A percentile compares a stretch with the other conserved stretches of the same genome.
Evolutionary conservation across 2,329 filamentous ascomycete species (phyloP).

Genomic region (Paecilomyces fulvus): DNA sequence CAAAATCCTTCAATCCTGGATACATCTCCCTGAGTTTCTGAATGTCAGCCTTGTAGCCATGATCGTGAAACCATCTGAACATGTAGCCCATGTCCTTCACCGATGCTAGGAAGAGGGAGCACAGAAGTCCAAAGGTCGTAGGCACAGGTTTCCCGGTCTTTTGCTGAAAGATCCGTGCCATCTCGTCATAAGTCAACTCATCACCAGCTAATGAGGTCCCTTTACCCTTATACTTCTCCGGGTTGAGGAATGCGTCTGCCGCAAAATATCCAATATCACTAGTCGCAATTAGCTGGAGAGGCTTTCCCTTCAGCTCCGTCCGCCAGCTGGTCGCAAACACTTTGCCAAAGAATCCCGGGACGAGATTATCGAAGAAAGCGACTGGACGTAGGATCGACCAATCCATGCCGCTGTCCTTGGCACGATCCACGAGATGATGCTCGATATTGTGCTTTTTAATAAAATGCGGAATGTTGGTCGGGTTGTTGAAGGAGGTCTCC

Average conservation of each 20-base stretch:
- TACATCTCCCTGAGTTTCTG: slow-evolving; percentile 33
- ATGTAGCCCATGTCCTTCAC: slow-evolving; percentile 39
- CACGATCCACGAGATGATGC: slow-evolving; percentile 46
- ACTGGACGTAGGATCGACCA: slow-evolving; percentile 57
- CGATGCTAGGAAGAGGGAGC: slow-evolving; percentile 30
- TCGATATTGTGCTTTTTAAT: slow-evolving; percentile 55
- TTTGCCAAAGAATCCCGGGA: slow-evolving; percentile 39
- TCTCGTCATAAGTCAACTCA: slow-evolving; percentile 40
- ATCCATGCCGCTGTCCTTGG: slow-evolving; percentile 39
- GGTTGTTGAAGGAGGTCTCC: slow-evolving; percentile 37
- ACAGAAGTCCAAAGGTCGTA: slow-evolving; percentile 33
- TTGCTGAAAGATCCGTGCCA: slow-evolving; percentile 38
- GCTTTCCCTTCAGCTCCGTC: slow-evolving; percentile 33
- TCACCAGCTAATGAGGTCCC: slow-evolving; percentile 46
- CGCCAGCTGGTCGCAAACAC: slow-evolving; percentile 39
- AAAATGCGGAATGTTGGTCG: slow-evolving; percentile 55
- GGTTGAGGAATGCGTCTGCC: slow-evolving; percentile 40
- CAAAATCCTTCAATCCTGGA: slow-evolving; percentile 40
- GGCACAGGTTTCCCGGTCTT: slow-evolving; percentile 39
- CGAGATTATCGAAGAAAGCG: slow-evolving; percentile 54
- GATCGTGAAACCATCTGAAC: slow-evolving; percentile 44
- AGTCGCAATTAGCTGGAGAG: slow-evolving; percentile 35
- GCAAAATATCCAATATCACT: slow-evolving; percentile 47
- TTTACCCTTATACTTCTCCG: slow-evolving; percentile 36
- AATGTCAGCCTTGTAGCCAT: slow-evolving; percentile 42